These are phyloP conservation scores for Arthrobotrys entomopaga DNA, from an alignment of 2,329 filamentous ascomycete species.

Conservation along the genomic window DNA sequence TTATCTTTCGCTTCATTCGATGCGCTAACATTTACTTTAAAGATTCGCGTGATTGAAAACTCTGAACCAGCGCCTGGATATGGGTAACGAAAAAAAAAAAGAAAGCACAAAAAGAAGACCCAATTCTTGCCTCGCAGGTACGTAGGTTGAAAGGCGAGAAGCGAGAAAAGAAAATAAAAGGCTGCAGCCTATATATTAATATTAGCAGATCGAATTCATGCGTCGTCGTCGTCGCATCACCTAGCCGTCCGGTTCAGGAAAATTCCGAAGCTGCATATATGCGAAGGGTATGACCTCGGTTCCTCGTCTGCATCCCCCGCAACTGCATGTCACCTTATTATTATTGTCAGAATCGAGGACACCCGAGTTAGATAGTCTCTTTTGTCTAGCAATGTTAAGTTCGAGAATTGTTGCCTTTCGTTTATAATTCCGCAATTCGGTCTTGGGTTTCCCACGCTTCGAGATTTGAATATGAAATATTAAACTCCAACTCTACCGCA, in stretches of 20 bases:
- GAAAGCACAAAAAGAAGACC: constrained; percentile 16
- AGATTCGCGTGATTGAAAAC: constrained; percentile 53
- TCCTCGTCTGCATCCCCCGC: constrained; percentile 25
- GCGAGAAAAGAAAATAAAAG: constrained; percentile 27
- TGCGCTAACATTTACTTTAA: constrained; percentile 52
- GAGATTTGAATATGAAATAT: too few relatives aligned
- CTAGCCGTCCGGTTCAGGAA: constrained; percentile 17
- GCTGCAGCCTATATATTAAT: constrained; percentile 25
- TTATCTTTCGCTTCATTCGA: constrained; percentile 30
- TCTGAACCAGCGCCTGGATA: too few relatives aligned
- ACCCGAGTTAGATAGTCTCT: constrained; percentile 20
- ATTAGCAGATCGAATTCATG: constrained; percentile 35
- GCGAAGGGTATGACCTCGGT: constrained; percentile 31
- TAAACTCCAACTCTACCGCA: too few relatives aligned
- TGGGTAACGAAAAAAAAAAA: constrained; percentile 3
- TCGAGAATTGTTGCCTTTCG: too few relatives aligned
- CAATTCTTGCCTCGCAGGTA: constrained; percentile 15
- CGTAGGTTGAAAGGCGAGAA: constrained; percentile 17
- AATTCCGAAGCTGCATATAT: constrained; percentile 45
- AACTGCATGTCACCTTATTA: constrained; percentile 28
- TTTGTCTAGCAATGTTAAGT: too few relatives aligned
- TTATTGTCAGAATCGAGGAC: constrained; percentile 6
- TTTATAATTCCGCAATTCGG: too few relatives aligned
- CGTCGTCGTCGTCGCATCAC: constrained; percentile 19
- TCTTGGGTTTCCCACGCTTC: too few relatives aligned